Evolutionary conservation across 768 basidiomycete species (phyloP).

Genomic region (Tulasnella sp.): DNA sequence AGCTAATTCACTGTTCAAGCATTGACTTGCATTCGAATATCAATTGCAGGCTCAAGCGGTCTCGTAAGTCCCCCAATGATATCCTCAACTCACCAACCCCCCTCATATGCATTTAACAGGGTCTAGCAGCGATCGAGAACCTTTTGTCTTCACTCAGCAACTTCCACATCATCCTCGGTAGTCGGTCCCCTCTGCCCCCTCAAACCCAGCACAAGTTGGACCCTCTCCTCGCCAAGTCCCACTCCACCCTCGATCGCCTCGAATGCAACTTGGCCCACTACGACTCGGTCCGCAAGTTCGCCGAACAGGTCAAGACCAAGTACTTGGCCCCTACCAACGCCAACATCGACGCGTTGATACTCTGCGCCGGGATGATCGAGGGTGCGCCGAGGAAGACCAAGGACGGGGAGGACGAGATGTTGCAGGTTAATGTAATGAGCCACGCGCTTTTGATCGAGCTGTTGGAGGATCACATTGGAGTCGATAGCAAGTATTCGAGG

Average conservation of each 20-base stretch:
- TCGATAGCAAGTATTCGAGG: background rate
- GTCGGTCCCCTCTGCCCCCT: background rate
- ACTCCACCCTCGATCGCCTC: constrained; percentile 6
- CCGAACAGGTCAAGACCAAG: background rate
- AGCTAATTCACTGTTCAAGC: background rate
- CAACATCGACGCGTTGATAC: constrained; percentile 13
- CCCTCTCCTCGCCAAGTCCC: constrained; percentile 3
- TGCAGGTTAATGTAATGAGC: constrained; percentile 16
- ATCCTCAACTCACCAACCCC: background rate
- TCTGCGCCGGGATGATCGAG: constrained; percentile 15
- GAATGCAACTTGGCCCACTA: constrained; percentile 8
- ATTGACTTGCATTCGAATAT: background rate
- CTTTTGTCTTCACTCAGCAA: background rate
- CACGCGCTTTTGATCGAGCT: constrained; percentile 15
- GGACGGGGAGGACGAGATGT: constrained; percentile 15
- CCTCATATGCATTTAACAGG: background rate
- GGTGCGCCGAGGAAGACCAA: background rate
- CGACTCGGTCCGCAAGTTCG: constrained; percentile 11
- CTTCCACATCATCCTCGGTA: constrained; percentile 6
- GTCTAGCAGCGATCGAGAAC: background rate
- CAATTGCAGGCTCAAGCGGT: background rate
- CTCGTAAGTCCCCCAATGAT: background rate
- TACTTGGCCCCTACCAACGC: constrained; percentile 1
- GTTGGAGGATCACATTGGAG: constrained; percentile 8
- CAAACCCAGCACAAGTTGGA: background rate